Percentiles rank a stretch among this genome's conserved stretches.
phyloP scores from a whole-genome alignment of 371 early-diverging fungal genomes.

The Circinella umbellata region DNA sequence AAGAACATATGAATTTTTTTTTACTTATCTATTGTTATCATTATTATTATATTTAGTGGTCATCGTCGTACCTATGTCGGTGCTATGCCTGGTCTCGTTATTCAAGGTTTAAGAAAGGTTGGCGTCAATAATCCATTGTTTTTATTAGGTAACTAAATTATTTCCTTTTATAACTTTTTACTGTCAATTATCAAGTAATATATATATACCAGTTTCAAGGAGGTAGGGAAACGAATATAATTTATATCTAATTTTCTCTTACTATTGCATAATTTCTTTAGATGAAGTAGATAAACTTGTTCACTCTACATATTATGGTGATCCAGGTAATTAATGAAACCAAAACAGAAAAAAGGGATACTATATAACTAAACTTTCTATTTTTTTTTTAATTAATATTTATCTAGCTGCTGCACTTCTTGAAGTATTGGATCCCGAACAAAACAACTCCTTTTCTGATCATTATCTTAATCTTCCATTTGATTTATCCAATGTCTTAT shows the following conservation, averaged over 20 bases:
- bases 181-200: too few species aligned
- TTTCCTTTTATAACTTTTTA: conserved; percentile 38
- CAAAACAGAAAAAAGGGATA: too few species aligned
- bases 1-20: conserved; percentile 68
- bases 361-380: background rate
- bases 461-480: conserved; percentile 86
- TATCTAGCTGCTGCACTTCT: conserved; percentile 82
- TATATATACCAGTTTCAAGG: too few species aligned
- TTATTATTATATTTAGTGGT: conserved; percentile 54
- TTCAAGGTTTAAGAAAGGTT: conserved; percentile 73
- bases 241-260: too few species aligned
- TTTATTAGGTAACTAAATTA: conserved; percentile 66
- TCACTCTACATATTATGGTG: conserved; percentile 66
- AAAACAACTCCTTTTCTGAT: conserved; percentile 80
- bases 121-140: conserved; percentile 85
- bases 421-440: conserved; percentile 85
- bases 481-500: conserved; percentile 84
- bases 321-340: conserved; percentile 75
- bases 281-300: conserved; percentile 91
- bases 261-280: conserved; percentile 64
- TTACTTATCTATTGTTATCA: background rate
- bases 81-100: conserved; percentile 84
- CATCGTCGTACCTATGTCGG: conserved; percentile 93
- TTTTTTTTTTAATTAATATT: background rate
- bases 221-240: too few species aligned